Conservation (phyloP, 2,329 filamentous ascomycete species). For the Penicillium italicum region DNA sequence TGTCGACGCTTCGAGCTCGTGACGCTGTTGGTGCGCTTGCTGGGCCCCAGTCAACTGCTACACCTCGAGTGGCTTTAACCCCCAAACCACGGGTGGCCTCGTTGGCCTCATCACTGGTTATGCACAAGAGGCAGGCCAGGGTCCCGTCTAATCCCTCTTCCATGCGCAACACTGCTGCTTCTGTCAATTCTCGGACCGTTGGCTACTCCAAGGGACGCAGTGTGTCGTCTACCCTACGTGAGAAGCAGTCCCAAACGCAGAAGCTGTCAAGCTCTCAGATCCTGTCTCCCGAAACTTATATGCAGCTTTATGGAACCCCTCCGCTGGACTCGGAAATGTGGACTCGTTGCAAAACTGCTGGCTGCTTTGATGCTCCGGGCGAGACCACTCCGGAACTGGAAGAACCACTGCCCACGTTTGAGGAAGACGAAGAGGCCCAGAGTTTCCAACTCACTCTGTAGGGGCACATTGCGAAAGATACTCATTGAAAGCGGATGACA, state of each 20-base stretch:
- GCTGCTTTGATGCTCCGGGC: conserved; percentile 33
- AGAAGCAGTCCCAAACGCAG: conserved; percentile 24
- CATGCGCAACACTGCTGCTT: conserved; percentile 59
- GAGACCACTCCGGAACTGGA: conserved; percentile 25
- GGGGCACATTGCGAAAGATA: not conserved
- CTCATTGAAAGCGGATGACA: not conserved
- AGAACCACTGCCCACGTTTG: conserved; percentile 30
- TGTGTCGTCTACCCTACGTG: conserved; percentile 31
- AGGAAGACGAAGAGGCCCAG: conserved; percentile 39
- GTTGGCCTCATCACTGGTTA: conserved; percentile 30
- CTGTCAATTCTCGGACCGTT: conserved; percentile 71
- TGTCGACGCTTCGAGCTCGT: conserved; percentile 42
- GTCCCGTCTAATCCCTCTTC: conserved; percentile 49
- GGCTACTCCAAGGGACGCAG: conserved; percentile 76
- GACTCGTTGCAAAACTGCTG: conserved; percentile 39
- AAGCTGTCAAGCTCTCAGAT: conserved; percentile 22
- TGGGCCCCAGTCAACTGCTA: conserved; percentile 29
- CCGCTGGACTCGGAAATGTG: conserved; percentile 45
- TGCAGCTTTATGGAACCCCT: conserved; percentile 42
- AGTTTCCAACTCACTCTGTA: conserved; percentile 43
- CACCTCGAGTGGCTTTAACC: conserved; percentile 29
- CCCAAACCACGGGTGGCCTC: conserved; percentile 37
- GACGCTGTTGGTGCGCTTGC: conserved; percentile 42
- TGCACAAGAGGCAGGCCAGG: conserved; percentile 45
- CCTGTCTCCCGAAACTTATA: conserved; percentile 43